Conservation (phyloP, 2,329 filamentous ascomycete genomes). For the Sphaerulina populicola region DNA sequence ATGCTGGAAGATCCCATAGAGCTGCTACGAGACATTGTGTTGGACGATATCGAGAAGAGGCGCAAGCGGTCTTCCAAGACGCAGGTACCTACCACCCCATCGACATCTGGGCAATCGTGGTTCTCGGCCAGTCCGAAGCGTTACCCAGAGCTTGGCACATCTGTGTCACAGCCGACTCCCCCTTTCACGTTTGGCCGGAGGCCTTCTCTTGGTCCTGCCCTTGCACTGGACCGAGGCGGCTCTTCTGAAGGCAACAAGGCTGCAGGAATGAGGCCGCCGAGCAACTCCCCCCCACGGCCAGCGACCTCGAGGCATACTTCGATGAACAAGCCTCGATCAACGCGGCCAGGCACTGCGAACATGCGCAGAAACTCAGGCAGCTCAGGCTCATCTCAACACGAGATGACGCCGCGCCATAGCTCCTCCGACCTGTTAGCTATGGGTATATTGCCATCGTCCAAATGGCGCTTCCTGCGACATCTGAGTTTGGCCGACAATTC, state of each 20-base stretch:
- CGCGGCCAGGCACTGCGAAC: conserved; percentile 60
- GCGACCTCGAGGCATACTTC: conserved; percentile 65
- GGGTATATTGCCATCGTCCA: conserved; percentile 68
- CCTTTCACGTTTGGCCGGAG: conserved; percentile 38
- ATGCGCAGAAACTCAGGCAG: conserved; percentile 83
- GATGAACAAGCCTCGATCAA: conserved; percentile 47
- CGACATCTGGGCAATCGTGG: conserved; percentile 49
- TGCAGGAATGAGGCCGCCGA: conserved; percentile 50
- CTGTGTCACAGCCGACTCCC: conserved; percentile 48
- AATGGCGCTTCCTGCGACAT: conserved; percentile 92
- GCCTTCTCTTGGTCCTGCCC: conserved; percentile 44
- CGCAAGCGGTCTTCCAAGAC: conserved; percentile 69
- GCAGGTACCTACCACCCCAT: conserved; percentile 63
- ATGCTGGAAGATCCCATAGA: conserved; percentile 84
- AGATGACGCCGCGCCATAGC: conserved; percentile 54
- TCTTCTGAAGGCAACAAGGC: conserved; percentile 43
- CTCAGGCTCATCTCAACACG: conserved; percentile 67
- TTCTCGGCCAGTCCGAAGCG: conserved; percentile 23
- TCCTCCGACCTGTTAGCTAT: conserved; percentile 66
- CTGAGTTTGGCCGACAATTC: conserved; percentile 87
- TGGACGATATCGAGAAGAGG: conserved; percentile 93
- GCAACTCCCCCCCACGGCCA: conserved; percentile 73
- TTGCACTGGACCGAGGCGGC: conserved; percentile 48
- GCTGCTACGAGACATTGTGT: conserved; percentile 80
- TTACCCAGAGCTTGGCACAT: conserved; percentile 3